Evolutionary conservation across 2,329 filamentous ascomycete species (phyloP).

Genomic region (Pleurostoma richardsiae): DNA sequence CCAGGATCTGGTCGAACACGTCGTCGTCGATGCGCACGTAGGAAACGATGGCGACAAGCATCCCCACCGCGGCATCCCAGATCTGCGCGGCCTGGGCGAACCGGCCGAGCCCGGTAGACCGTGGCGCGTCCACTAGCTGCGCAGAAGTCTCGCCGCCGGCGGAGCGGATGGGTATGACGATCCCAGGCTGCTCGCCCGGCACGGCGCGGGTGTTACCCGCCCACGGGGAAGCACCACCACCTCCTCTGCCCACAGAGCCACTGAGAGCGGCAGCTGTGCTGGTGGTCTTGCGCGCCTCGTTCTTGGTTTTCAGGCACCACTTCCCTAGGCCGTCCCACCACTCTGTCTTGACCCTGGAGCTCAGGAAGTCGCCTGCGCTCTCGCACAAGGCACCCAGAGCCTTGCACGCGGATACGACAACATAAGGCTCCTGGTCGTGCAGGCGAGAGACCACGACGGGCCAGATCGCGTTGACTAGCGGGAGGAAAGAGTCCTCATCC

Average conservation of each 20-base stretch:
- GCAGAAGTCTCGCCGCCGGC: constrained; percentile 9
- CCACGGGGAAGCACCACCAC: background rate
- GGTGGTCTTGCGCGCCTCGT: constrained; percentile 24
- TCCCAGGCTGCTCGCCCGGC: constrained; percentile 3
- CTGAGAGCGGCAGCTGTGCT: constrained; percentile 1
- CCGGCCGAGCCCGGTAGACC: constrained; percentile 37
- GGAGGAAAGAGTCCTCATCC: constrained; percentile 80
- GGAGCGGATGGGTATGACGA: constrained; percentile 26
- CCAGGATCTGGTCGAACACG: constrained; percentile 67
- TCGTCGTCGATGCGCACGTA: constrained; percentile 62
- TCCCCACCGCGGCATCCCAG: constrained; percentile 56
- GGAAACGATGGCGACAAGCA: constrained; percentile 57
- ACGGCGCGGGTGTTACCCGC: background rate
- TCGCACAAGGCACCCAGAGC: constrained; percentile 65
- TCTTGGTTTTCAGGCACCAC: constrained; percentile 42
- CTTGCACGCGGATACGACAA: constrained; percentile 65
- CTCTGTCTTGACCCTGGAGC: constrained; percentile 66
- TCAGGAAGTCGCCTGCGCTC: constrained; percentile 76
- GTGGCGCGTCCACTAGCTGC: constrained; percentile 8
- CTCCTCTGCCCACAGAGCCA: background rate
- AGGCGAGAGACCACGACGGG: constrained; percentile 69
- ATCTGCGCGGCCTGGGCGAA: constrained; percentile 59
- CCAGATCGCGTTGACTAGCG: constrained; percentile 87
- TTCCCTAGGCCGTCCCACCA: constrained; percentile 55
- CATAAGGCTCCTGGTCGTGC: constrained; percentile 61